Conservation (phyloP, 805 yeast genomes). For the Saccharomycopsis synnaedendra region DNA sequence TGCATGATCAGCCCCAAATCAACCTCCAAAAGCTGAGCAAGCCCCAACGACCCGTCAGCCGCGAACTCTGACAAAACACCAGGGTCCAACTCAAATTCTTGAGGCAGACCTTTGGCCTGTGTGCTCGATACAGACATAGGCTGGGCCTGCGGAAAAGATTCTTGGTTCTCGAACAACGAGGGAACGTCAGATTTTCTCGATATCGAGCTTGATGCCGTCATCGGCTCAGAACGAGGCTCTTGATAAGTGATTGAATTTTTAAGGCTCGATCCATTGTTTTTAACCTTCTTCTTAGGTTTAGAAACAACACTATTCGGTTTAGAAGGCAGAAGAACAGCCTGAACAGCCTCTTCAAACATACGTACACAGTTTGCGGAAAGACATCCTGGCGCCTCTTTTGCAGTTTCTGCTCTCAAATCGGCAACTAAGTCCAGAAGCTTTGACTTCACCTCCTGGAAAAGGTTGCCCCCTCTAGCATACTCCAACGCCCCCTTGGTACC, state of each 20-base stretch:
- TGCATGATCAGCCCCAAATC: constrained; percentile 17
- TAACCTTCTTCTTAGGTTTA: background rate
- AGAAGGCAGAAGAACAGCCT: constrained; percentile 47
- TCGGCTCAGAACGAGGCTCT: no score
- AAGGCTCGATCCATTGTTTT: background rate
- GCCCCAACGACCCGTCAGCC: constrained; percentile 74
- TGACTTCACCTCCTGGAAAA: constrained; percentile 57
- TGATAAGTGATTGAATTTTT: no score
- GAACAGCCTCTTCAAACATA: constrained; percentile 46
- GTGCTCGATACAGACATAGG: background rate
- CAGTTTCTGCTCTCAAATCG: constrained; percentile 40
- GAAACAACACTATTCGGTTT: constrained; percentile 19
- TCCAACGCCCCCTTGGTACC: constrained; percentile 73
- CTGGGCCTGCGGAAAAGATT: background rate
- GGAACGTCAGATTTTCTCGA: no score
- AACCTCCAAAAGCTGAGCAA: constrained; percentile 55
- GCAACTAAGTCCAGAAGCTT: constrained; percentile 39
- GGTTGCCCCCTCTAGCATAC: constrained; percentile 72
- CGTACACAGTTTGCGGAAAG: constrained; percentile 45
- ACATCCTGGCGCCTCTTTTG: constrained; percentile 47
- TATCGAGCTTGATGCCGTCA: no score
- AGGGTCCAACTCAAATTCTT: constrained; percentile 10
- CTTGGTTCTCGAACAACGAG: no score
- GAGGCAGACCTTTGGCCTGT: background rate
- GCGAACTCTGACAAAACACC: constrained; percentile 39